Evolutionary conservation across 495 filamentous ascomycete species (phyloP), one percentile per base, ranked within the genome.

Genomic region (Xylaria grammica): DNA sequence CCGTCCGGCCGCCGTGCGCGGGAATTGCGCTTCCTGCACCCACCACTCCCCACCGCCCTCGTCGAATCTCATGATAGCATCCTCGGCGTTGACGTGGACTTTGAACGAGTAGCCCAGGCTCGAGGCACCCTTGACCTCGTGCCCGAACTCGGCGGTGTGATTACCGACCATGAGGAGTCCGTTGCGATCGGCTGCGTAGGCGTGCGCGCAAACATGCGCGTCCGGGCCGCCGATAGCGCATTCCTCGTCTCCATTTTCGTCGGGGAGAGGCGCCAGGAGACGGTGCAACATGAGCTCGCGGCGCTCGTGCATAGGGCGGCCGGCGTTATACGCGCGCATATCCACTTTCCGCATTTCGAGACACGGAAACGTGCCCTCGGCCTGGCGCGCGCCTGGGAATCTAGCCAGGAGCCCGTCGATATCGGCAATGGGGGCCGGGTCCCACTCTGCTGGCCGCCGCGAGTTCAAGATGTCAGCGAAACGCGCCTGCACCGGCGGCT

Each of bases 131-230:
- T 72, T 82, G 13, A 81, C 69, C 51, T 81, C 78, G 60, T 78
- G 71, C 4, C 81, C 84, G 36, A 86, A 82, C 0, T 84, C 85
- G 8, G 89, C 64, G 34, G 11, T 36, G 6, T 89, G 82, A 40
- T 90, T 86, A 3, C 81, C 79, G 36, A 87, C 79, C 74, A 90
- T 78, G 67, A 89, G 78, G 58, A 91, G 72, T 0, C 87, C 89
- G 70, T 92, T 92, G 44, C 86, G 82, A 68, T 92, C 90, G 29
- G 82, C 84, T 1, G 86, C 83, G 74, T 87, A 91, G 52, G 89
- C 84, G 71, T 91, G 89, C 17, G 84, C 83, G 62, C 82, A 82
- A 4, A 87, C 81, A 71, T 90, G 88, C 10, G 86, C 77, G 20
- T 78, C 72, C 6, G 64, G 71, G 1, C 67, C 61, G 19, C 65